Conservation (phyloP, 2,329 filamentous ascomycete genomes). For the Colletotrichum gigasporum region DNA sequence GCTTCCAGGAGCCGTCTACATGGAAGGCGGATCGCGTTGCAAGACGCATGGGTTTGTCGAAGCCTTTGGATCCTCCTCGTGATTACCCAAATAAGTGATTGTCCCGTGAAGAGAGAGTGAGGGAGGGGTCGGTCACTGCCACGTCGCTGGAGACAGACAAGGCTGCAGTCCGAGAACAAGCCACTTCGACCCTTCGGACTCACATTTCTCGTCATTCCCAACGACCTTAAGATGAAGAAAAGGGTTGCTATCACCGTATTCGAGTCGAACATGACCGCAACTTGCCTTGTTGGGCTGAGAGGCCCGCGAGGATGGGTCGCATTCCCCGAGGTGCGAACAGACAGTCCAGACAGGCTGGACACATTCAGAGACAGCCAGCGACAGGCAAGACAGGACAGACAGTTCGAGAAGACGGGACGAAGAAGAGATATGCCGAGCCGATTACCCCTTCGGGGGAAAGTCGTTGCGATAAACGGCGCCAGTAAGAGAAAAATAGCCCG, state of each 20-base stretch:
- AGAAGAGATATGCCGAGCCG: not conserved
- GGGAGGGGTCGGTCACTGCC: not conserved
- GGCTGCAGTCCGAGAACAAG: too few species aligned
- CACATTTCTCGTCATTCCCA: not conserved
- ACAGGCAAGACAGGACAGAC: not conserved
- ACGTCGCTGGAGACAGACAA: too few species aligned
- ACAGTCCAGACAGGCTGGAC: not conserved
- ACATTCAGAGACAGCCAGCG: not conserved
- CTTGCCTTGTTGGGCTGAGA: slow-evolving; percentile 5
- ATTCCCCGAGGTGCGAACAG: slow-evolving; percentile 8
- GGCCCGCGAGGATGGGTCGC: not conserved
- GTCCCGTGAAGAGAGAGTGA: not conserved
- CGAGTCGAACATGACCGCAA: slow-evolving; percentile 6
- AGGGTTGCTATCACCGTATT: too few species aligned
- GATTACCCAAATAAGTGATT: not conserved
- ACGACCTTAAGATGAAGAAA: not conserved
- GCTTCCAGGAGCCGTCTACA: not conserved
- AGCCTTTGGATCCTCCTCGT: not conserved
- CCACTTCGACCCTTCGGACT: not conserved
- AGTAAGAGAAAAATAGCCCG: too few species aligned
- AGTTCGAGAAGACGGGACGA: slow-evolving; percentile 10
- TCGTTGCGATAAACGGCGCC: not conserved
- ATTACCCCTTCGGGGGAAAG: not conserved
- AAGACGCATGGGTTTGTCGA: not conserved
- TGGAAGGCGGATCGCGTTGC: not conserved